phyloP scores from a whole-genome alignment of 768 basidiomycete species.

The Megacollybia marginata region DNA sequence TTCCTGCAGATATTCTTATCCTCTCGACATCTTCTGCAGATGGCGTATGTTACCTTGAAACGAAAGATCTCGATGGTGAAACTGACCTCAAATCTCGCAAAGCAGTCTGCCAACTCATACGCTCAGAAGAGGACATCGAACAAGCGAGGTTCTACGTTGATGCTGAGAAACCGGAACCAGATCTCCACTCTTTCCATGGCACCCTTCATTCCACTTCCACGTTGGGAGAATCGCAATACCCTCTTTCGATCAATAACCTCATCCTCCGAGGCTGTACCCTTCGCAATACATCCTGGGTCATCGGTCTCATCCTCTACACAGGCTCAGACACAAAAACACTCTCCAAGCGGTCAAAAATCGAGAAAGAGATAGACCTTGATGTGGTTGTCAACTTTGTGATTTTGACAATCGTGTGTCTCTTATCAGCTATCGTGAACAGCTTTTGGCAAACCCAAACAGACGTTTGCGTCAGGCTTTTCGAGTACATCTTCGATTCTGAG shows the following conservation, averaged over 20 bases:
- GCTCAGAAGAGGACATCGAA: slow-evolving; percentile 86
- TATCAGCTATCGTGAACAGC: slow-evolving; percentile 73
- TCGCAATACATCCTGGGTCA: slow-evolving; percentile 87
- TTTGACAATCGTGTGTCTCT: slow-evolving; percentile 67
- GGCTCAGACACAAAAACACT: slow-evolving; percentile 91
- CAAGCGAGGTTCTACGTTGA: slow-evolving; percentile 83
- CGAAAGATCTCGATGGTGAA: slow-evolving; percentile 97
- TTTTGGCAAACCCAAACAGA: slow-evolving; percentile 50
- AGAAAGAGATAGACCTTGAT: slow-evolving; percentile 97
- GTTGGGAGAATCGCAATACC: slow-evolving; percentile 51
- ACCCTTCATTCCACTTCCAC: slow-evolving; percentile 70
- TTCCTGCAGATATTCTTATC: slow-evolving; percentile 93
- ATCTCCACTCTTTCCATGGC: slow-evolving; percentile 85
- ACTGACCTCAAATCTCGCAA: slow-evolving; percentile 90
- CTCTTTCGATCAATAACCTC: slow-evolving; percentile 86
- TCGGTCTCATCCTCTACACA: slow-evolving; percentile 91
- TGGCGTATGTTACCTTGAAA: slow-evolving; percentile 91
- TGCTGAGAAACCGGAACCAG: slow-evolving; percentile 89
- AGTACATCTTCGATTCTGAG: slow-evolving; percentile 52
- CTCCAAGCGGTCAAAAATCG: slow-evolving; percentile 97
- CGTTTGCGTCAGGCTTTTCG: slow-evolving; percentile 71
- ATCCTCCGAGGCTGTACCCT: slow-evolving; percentile 87
- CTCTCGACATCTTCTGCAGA: slow-evolving; percentile 89
- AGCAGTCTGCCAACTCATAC: slow-evolving; percentile 71
- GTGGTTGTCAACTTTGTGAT: slow-evolving; percentile 89